phyloP scores from a whole-genome alignment of 495 filamentous ascomycete genomes.

The Penicillium parvum region DNA sequence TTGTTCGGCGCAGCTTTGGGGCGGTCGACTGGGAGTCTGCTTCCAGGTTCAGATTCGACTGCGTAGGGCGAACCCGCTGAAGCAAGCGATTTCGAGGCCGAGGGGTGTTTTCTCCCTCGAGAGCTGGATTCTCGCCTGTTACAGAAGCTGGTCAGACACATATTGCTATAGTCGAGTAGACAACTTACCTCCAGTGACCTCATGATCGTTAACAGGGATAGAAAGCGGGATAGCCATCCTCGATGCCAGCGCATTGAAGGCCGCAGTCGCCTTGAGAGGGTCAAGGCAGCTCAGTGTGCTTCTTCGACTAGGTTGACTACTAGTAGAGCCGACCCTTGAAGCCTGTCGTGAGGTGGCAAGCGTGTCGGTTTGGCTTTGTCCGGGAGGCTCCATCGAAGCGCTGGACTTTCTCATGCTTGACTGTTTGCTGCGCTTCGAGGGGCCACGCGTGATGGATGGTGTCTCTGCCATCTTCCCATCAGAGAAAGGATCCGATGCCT shows the following conservation, averaged over 20 bases:
- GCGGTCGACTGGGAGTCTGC: slow-evolving; percentile 40
- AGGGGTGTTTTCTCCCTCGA: neutral
- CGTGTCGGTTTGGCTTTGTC: slow-evolving; percentile 1
- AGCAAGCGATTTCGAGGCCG: slow-evolving; percentile 20
- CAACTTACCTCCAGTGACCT: slow-evolving; percentile 6
- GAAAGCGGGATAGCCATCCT: slow-evolving; percentile 19
- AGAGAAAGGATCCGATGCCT: slow-evolving; percentile 23
- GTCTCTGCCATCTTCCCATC: slow-evolving; percentile 15
- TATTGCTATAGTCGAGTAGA: neutral
- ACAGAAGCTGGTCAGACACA: slow-evolving; percentile 1
- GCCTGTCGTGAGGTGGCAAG: neutral
- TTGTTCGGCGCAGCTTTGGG: slow-evolving; percentile 47
- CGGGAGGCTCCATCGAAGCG: slow-evolving; percentile 2
- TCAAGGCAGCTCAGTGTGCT: slow-evolving; percentile 18
- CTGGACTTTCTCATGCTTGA: slow-evolving; percentile 4
- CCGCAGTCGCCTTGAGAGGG: slow-evolving; percentile 15
- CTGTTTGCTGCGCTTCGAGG: slow-evolving; percentile 8
- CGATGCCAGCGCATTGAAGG: slow-evolving; percentile 27
- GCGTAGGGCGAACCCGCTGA: slow-evolving; percentile 30
- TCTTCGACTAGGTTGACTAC: slow-evolving; percentile 12
- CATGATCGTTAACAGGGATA: slow-evolving; percentile 2
- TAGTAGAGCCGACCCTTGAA: slow-evolving; percentile 1
- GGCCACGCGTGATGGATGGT: neutral
- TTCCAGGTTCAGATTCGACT: slow-evolving; percentile 29
- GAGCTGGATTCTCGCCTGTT: neutral